phyloP scores from a whole-genome alignment of 306 rosid genomes.

The Quercus suber region DNA sequence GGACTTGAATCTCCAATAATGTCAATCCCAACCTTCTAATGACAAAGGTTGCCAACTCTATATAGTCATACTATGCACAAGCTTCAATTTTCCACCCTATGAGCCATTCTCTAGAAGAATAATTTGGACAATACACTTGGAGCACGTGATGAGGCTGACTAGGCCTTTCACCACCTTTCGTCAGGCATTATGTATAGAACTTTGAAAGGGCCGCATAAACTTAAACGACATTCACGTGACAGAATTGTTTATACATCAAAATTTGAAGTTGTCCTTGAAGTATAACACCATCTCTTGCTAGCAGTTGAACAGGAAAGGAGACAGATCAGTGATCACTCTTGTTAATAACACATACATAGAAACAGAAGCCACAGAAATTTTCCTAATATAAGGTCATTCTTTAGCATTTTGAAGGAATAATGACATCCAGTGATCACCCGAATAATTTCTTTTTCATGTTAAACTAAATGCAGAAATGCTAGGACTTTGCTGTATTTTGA shows the following conservation, averaged over 20 bases:
- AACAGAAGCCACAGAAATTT: not conserved
- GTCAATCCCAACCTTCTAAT: not conserved
- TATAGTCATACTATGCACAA: not conserved
- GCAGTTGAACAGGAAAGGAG: not conserved
- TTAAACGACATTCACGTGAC: not conserved
- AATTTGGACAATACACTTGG: not conserved
- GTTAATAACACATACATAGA: not conserved
- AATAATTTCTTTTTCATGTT: not conserved
- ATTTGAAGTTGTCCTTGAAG: slow-evolving; percentile 71
- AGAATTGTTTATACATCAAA: slow-evolving; percentile 33
- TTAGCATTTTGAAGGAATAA: not conserved
- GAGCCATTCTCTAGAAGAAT: not conserved
- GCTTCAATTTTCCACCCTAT: not conserved
- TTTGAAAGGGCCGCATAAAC: not conserved
- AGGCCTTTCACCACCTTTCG: not conserved
- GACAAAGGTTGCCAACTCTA: not conserved
- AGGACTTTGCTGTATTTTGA: not conserved
- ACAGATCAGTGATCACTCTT: not conserved
- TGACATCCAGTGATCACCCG: not conserved
- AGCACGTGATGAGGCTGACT: not conserved
- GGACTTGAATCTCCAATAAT: not conserved
- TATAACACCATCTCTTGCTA: slow-evolving; percentile 82
- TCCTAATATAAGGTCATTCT: not conserved
- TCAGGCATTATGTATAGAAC: not conserved
- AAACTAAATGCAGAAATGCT: not conserved